Conservation (phyloP, 2,329 filamentous ascomycete genomes). For the Metarhizium humberi region DNA sequence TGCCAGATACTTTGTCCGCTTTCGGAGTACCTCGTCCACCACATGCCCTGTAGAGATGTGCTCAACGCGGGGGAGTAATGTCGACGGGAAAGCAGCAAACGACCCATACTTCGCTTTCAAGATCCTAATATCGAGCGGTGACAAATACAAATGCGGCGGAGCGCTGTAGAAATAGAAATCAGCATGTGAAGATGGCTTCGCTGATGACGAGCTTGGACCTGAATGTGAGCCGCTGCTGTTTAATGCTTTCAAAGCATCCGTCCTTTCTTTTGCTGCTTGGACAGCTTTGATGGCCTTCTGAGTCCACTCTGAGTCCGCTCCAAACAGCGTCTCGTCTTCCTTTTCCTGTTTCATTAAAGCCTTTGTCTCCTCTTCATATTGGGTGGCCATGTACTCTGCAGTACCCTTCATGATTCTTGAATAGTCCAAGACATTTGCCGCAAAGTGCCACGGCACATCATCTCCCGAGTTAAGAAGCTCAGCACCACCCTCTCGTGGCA, state of each 20-base stretch:
- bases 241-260: slow-evolving; percentile 34
- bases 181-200: slow-evolving; percentile 25
- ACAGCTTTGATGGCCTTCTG: slow-evolving; percentile 72
- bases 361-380: slow-evolving; percentile 71
- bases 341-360: slow-evolving; percentile 68
- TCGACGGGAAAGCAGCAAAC: slow-evolving; percentile 75
- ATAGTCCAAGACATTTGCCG: slow-evolving; percentile 89
- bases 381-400: slow-evolving; percentile 72
- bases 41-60: slow-evolving; percentile 82
- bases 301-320: slow-evolving; percentile 87
- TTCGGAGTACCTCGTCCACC: slow-evolving; percentile 75
- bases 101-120: slow-evolving; percentile 80
- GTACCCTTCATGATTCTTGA: slow-evolving; percentile 93
- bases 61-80: slow-evolving; percentile 77
- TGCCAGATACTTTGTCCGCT: slow-evolving; percentile 75
- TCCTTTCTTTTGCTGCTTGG: slow-evolving; percentile 64
- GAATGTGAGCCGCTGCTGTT: slow-evolving; percentile 11
- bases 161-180: slow-evolving; percentile 84
- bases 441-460: slow-evolving; percentile 90
- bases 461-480: slow-evolving; percentile 60
- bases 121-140: slow-evolving; percentile 84
- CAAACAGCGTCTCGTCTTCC: slow-evolving; percentile 87
- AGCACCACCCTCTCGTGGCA: slow-evolving; percentile 70
- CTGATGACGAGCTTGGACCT: background rate
- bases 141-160: slow-evolving; percentile 80